phyloP scores from a whole-genome alignment of 129 eudicot species.

The Escallonia rubra region DNA sequence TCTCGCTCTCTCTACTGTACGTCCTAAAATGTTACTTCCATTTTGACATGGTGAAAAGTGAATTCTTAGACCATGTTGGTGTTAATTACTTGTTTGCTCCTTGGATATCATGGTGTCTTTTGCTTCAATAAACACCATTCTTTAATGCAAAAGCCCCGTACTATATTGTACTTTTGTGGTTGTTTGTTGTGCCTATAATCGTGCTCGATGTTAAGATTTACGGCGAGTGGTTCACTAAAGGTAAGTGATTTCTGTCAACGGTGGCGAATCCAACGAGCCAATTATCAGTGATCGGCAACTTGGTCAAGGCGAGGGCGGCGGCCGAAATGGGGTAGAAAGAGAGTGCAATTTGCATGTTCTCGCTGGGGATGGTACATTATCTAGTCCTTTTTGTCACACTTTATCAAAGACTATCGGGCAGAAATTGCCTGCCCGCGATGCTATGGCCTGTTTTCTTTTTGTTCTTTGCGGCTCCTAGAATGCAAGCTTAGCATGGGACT shows the following conservation, averaged over 20 bases:
- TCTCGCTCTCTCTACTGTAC: conserved; percentile 43
- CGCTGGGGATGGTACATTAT: conserved; percentile 53
- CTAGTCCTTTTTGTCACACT: conserved; percentile 58
- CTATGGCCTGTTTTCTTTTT: conserved; percentile 58
- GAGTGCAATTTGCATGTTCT: conserved; percentile 46
- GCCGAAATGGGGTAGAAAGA: conserved; percentile 63
- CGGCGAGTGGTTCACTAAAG: conserved; percentile 65
- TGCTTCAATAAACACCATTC: conserved; percentile 43
- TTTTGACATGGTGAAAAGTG: conserved; percentile 47
- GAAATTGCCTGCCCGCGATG: conserved; percentile 27
- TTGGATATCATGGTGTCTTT: conserved; percentile 51
- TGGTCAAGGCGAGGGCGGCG: conserved; percentile 48
- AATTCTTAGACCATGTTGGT: conserved; percentile 52
- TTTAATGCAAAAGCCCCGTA: conserved; percentile 13
- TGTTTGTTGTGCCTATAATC: conserved; percentile 40
- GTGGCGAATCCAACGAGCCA: conserved; percentile 68
- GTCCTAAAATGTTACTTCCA: conserved; percentile 37
- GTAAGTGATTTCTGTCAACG: conserved; percentile 34
- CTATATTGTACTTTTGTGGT: conserved; percentile 37
- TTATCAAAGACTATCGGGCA: conserved; percentile 43
- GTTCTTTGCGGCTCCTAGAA: conserved; percentile 64
- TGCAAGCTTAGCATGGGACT: conserved; percentile 73
- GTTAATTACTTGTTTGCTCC: conserved; percentile 78
- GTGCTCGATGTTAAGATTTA: conserved; percentile 51
- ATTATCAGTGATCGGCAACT: conserved; percentile 50